Evolutionary conservation across 2,329 filamentous ascomycete genomes (phyloP), one percentile per base, ranked within the genome.

Genomic region (Pseudogymnoascus sp.): DNA sequence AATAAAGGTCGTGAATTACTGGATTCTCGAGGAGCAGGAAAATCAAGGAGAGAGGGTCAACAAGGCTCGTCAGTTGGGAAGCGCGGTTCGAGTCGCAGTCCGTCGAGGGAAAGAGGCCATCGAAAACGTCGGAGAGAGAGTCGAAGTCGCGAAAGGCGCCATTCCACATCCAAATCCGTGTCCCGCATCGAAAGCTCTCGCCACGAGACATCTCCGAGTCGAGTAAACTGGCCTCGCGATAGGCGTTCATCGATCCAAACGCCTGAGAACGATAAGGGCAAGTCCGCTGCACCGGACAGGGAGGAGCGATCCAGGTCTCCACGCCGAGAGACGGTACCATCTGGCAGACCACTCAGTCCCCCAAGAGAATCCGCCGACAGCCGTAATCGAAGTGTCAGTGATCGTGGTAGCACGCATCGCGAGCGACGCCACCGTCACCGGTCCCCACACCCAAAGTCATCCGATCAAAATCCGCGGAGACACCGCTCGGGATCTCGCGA

Each of bases 1-100:
- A 74, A 74, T 63, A 67, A 70, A 69, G 72, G 72, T 33, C 63
- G 72, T 63, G 72, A 74, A 64, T 62, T 74, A 62, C 63, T 74
- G 37, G 72, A 74, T 63, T 68, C 71, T 61, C 70, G 71, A 71
- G 70, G 70, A 63, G 69, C 72, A 23, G 71, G 71, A 55, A 71
- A 67, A 64, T 64, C 65, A 63, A 74, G 68, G 67, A 68, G 69
- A 49, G 69, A 60, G 35, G 65, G 64, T 9, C 65, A 69, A 45
- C 69, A 70, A 28, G 73, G 71, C 18, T 71, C 70, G 64, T 71
- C 71, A 62, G 69, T 69, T 62, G 65, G 61, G 37, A 74, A 73
- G 67, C 71, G 72, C 59, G 69, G 72, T 40, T 73, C 71, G 66
- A 71, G 65, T 65, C 69, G 71, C 61, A 73, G 71, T 49, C 69